Evolutionary conservation across 2,329 filamentous ascomycete genomes (phyloP).

Genomic region (Xylariaceae sp.): DNA sequence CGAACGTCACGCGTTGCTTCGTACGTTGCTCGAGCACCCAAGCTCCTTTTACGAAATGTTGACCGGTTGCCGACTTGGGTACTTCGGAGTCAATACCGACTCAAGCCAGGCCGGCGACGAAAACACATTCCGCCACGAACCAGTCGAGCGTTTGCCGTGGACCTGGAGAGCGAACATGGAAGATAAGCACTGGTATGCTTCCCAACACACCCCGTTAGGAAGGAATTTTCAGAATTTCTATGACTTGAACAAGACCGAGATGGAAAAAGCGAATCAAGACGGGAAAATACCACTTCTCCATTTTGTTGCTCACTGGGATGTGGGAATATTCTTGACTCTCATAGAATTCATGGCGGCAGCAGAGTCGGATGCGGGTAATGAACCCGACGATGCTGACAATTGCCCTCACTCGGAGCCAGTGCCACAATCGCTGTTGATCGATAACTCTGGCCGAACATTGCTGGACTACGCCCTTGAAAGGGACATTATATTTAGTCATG

Average conservation of each 20-base stretch:
- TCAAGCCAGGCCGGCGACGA: too few relatives aligned
- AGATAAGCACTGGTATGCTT: not conserved
- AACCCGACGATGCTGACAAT: not conserved
- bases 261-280: too few relatives aligned
- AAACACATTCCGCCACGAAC: not conserved
- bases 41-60: too few relatives aligned
- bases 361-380: conserved; percentile 1
- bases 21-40: too few relatives aligned
- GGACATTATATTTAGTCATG: not conserved
- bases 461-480: conserved; percentile 5
- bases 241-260: too few relatives aligned
- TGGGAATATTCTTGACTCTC: too few relatives aligned
- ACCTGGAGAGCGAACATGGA: conserved; percentile 1
- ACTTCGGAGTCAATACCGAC: too few relatives aligned
- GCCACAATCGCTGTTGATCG: too few relatives aligned
- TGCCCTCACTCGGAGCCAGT: conserved; percentile 1
- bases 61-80: too few relatives aligned
- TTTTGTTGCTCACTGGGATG: conserved; percentile 8
- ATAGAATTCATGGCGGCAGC: too few relatives aligned
- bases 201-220: conserved; percentile 1
- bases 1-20: not conserved
- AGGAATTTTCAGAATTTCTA: not conserved
- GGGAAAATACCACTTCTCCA: conserved; percentile 9
- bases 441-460: conserved; percentile 6
- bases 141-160: conserved; percentile 3